Base-by-base conservation (phyloP, 306 rosid genomes). In the Calophaca sinica region DNA sequence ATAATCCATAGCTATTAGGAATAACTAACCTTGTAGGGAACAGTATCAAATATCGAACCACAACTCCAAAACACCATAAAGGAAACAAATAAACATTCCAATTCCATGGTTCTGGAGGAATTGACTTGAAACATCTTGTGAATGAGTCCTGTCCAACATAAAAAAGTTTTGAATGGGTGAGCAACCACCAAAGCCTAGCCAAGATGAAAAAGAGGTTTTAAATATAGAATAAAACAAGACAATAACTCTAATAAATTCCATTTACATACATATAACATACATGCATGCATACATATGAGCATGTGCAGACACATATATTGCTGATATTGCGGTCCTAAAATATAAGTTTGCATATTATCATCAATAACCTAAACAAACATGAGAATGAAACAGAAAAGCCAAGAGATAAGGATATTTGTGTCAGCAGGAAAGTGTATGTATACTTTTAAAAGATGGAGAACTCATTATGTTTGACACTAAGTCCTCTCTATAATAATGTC, bases 51-150 rank as follows among this genome's bases (percentile, higher is more conserved):
- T 94, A 94, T 12, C 99, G 93, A 81, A 92, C 48, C 44, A 87
- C 86, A 12, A 91, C 96, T 44, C 99, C 99, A n/a, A 15, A 85
- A 90, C 99, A 94, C 99, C 99, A 94, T 72, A 90, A 70, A 31
- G 99, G 99, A 79, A 94, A 94, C 88, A 94, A 82, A 81, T 94
- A 94, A 29, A 92, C 46, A 86, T 94, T 94, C 99, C 97, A 94
- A 81, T 91, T 90, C 96, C 97, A 94, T 10, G 96, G 96, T 87
- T 94, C 98, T 13, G 96, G 96, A 58, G 97, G 84, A 84, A 90
- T 94, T 26, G 98, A 94, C 85, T 94, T 94, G 92, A 94, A 94
- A 84, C 98, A 94, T 79, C 98, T 78, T 5, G 98, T 94, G 65
- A 94, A 94, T 32, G 97, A 87, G 75, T 94, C 96, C 97, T 94